These are phyloP conservation scores for Epichloe coenophiala DNA, from an alignment of 2,329 filamentous ascomycete genomes.

Conservation along the genomic window DNA sequence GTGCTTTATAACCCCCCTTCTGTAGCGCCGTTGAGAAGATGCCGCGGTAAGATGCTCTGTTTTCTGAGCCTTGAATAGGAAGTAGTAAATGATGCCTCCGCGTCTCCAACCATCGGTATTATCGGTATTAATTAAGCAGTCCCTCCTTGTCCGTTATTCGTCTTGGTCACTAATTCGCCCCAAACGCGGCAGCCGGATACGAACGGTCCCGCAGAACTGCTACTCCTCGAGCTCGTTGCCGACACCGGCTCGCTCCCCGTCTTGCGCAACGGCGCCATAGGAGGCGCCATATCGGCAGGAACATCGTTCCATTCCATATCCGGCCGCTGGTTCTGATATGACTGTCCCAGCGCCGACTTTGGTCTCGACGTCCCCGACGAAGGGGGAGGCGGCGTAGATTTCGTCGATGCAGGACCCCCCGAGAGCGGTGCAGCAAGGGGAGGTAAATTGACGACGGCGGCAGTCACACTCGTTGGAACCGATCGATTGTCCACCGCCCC, in stretches of 20 bases:
- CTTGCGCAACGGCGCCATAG: conserved; percentile 16
- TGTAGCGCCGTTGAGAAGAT: too few relatives aligned
- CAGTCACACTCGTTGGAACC: conserved; percentile 14
- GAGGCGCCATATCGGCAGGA: conserved; percentile 42
- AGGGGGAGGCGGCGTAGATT: conserved; percentile 11
- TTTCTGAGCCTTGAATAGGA: too few relatives aligned
- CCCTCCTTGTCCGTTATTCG: not conserved
- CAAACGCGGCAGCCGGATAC: conserved; percentile 51
- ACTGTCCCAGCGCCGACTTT: conserved; percentile 21
- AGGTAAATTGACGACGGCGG: conserved; percentile 19
- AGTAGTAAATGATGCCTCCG: too few relatives aligned
- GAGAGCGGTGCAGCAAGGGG: not conserved
- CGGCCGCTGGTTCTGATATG: conserved; percentile 45
- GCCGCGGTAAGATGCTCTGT: too few relatives aligned
- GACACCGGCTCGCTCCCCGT: conserved; percentile 21
- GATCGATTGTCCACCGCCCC: conserved; percentile 4
- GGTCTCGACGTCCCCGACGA: conserved; percentile 4
- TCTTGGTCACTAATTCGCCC: conserved; percentile 9
- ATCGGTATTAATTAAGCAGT: not conserved
- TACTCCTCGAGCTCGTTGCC: conserved; percentile 41
- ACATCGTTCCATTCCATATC: conserved; percentile 54
- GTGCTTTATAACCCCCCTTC: too few relatives aligned
- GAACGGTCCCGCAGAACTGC: conserved; percentile 40
- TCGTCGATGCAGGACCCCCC: conserved; percentile 9
- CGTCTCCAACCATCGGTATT: too few relatives aligned